phyloP scores from a whole-genome alignment of 345 rosid species.

The Cardamine chenopodiifolia region DNA sequence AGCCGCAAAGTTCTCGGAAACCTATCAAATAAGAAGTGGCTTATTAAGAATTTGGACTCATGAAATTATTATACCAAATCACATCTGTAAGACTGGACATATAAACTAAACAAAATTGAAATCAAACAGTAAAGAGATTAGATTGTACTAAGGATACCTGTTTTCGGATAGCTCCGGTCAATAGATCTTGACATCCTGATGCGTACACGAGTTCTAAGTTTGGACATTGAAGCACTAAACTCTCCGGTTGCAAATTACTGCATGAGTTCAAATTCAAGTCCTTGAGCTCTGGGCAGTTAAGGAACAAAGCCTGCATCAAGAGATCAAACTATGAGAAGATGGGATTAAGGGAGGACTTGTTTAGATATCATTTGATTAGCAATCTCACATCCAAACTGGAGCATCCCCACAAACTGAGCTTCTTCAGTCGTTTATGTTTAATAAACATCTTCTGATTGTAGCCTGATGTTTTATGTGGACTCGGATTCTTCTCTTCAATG shows the following conservation, averaged over 20 bases:
- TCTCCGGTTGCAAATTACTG: conserved; percentile 71
- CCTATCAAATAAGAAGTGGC: conserved; percentile 45
- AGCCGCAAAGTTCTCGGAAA: conserved; percentile 43
- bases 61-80: not conserved
- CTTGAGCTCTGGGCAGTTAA: conserved; percentile 84
- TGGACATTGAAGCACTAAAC: conserved; percentile 88
- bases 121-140: too few relatives aligned
- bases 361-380: not conserved
- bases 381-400: conserved; percentile 89
- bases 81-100: conserved; percentile 17
- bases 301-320: conserved; percentile 76
- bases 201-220: conserved; percentile 77
- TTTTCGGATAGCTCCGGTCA: conserved; percentile 61
- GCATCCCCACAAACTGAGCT: conserved; percentile 99
- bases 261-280: conserved; percentile 89
- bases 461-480: conserved; percentile 52
- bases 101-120: not conserved
- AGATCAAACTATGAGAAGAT: conserved; percentile 38
- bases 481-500: conserved; percentile 46
- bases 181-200: conserved; percentile 68
- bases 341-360: not conserved
- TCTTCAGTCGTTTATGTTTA: conserved; percentile 75
- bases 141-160: conserved; percentile 70
- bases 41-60: not conserved
- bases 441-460: conserved; percentile 85